Conservation (phyloP, 2,329 filamentous ascomycete genomes). For the Penicillium sp. region DNA sequence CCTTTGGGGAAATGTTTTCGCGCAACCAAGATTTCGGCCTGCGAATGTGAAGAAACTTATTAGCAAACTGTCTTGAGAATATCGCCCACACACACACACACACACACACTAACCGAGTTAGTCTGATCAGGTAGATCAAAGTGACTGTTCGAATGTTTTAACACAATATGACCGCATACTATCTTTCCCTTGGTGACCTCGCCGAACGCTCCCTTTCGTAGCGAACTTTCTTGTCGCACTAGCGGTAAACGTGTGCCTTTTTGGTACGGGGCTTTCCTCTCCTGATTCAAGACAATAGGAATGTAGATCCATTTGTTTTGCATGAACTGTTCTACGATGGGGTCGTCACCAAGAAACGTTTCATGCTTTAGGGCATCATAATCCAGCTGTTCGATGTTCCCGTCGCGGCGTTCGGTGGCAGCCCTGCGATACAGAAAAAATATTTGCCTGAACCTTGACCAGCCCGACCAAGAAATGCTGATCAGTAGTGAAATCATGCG, state of each 20-base stretch:
- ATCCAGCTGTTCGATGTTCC: conserved; percentile 6
- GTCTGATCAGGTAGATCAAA: background rate
- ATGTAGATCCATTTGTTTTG: background rate
- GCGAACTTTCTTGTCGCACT: background rate
- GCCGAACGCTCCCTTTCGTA: background rate
- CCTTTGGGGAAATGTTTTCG: background rate
- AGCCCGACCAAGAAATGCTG: conserved; percentile 16
- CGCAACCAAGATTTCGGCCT: background rate
- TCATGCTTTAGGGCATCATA: conserved; percentile 11
- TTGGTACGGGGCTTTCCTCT: background rate
- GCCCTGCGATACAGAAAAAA: conserved; percentile 10
- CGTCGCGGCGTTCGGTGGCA: conserved; percentile 4
- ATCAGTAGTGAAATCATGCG: conserved; percentile 17
- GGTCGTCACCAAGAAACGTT: conserved; percentile 8
- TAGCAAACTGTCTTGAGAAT: background rate
- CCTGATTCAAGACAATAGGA: background rate
- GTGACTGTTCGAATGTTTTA: background rate
- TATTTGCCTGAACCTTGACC: conserved; percentile 12
- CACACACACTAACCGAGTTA: background rate
- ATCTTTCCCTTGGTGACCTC: background rate
- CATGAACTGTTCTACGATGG: background rate
- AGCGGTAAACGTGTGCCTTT: conserved; percentile 1
- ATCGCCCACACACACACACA: background rate
- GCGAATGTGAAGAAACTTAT: background rate
- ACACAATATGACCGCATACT: background rate